phyloP scores from a whole-genome alignment of 441 rosid species.

The Capsella rubella region DNA sequence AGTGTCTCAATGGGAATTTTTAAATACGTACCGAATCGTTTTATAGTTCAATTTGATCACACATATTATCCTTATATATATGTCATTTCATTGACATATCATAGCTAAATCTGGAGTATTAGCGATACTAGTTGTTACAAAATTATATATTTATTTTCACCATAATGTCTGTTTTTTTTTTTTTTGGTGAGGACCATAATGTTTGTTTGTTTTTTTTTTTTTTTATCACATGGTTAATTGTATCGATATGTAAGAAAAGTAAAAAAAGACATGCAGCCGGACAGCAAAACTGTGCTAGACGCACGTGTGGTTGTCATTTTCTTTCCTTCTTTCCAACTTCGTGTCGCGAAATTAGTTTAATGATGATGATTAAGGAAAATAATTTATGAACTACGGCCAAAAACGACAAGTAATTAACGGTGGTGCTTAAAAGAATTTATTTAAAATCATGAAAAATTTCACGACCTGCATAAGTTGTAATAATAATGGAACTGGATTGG shows the following conservation, averaged over 20 bases:
- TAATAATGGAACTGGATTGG: slow-evolving; percentile 29
- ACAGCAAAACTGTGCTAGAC: slow-evolving; percentile 36
- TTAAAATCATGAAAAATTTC: background rate
- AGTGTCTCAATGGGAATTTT: slow-evolving; percentile 1
- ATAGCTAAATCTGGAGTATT: too few species aligned
- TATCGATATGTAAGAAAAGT: background rate
- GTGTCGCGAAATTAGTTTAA: slow-evolving; percentile 6
- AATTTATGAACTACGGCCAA: slow-evolving; percentile 18
- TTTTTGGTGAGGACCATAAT: background rate
- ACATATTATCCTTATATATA: background rate
- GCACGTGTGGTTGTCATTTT: slow-evolving; percentile 45
- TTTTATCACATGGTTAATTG: background rate
- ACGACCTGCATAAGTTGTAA: slow-evolving; percentile 27
- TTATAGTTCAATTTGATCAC: background rate
- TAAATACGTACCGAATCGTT: background rate
- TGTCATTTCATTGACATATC: background rate
- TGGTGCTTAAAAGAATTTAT: background rate
- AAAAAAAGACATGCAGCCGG: slow-evolving; percentile 11
- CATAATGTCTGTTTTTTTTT: background rate
- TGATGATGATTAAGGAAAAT: slow-evolving; percentile 9
- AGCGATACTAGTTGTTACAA: too few species aligned
- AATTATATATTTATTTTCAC: background rate
- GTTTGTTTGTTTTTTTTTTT: background rate
- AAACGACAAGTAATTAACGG: slow-evolving; percentile 23
- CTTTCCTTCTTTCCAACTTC: slow-evolving; percentile 25